phyloP scores from a whole-genome alignment of 208 protist genomes.

The Leishmania tropica region DNA sequence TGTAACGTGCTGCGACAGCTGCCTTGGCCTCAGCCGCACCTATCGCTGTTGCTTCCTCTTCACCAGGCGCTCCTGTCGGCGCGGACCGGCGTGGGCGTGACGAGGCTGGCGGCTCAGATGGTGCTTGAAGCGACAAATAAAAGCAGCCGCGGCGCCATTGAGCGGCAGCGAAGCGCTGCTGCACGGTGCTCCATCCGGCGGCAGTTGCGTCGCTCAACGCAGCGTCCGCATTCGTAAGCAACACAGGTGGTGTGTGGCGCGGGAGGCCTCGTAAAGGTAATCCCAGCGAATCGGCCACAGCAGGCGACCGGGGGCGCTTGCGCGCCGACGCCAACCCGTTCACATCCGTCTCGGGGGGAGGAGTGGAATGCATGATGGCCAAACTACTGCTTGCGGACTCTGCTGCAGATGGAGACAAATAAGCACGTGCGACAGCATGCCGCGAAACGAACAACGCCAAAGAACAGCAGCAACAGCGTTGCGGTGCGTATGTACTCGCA shows the following conservation, averaged over 20 bases:
- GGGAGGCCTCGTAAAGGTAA: not conserved
- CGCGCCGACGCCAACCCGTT: not conserved
- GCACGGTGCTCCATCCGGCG: not conserved
- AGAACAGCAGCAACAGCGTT: too few species aligned
- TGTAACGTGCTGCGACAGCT: slow-evolving; percentile 1
- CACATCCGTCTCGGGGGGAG: not conserved
- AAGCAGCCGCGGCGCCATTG: slow-evolving; percentile 32
- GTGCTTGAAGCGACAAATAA: not conserved
- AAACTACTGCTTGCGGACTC: not conserved
- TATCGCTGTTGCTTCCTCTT: not conserved
- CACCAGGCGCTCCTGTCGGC: not conserved
- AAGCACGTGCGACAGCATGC: not conserved
- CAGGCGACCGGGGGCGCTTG: slow-evolving; percentile 13
- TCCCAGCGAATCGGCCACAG: not conserved
- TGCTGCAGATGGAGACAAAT: not conserved
- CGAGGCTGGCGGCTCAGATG: not conserved
- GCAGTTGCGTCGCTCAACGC: too few species aligned
- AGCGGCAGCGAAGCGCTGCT: slow-evolving; percentile 14
- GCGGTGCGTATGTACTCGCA: not conserved
- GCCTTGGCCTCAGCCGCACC: not conserved
- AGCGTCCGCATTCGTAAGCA: not conserved
- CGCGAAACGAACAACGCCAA: not conserved
- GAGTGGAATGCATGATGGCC: not conserved
- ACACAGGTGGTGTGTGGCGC: not conserved
- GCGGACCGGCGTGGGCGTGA: not conserved